Base-by-base conservation (phyloP, 495 filamentous ascomycete genomes). In the Podospora australis region DNA sequence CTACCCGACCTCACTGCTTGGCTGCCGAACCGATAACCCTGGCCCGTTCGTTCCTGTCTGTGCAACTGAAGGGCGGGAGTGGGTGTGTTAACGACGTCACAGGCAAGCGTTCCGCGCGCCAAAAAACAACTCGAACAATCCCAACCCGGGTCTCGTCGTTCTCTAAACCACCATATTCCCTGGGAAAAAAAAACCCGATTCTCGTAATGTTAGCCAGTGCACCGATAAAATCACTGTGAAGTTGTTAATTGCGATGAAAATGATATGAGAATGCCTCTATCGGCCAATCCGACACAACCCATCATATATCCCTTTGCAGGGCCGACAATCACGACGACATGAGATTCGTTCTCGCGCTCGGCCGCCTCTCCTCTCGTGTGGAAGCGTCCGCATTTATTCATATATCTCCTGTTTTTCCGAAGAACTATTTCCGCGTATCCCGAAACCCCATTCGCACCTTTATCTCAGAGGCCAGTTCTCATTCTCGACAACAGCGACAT, bases 271-370 rank as follows among this genome's bases (percentile, higher is more conserved):
- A 59, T 62, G 53, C 39, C 21, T 26, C 19, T 39, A 28, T 24
- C 14, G 24, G 19, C 21, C 30, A 28, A 16, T 24, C 13, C 44
- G 36, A 47, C 24, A 42, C 36, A 36, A 35, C 11, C 22, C 26
- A 11, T 49, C 23, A 39, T 44, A 8, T 30, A 3, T 32, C 45
- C 8, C 24, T 20, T 26, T 44, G 13, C 44, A 24, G 29, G 40
- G 29, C n/a, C n/a, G n/a, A n/a, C n/a, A n/a, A n/a, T 44, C 25
- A 46, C 54, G 44, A 49, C 60, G 52, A 52, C 39, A 68, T 68
- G 65, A 60, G 61, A 34, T 34, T 56, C 46, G 49, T 48, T 51
- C 39, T 60, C 44, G 35, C 52, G 36, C 25, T 66, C 3, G 52
- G 56, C 43, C 63, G 65, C 32, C 56, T 64, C 46, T 53, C 47